These are phyloP conservation scores for Halophytophthora batemanensis DNA, from an alignment of 352 stramenopile genomes.

Conservation along the genomic window DNA sequence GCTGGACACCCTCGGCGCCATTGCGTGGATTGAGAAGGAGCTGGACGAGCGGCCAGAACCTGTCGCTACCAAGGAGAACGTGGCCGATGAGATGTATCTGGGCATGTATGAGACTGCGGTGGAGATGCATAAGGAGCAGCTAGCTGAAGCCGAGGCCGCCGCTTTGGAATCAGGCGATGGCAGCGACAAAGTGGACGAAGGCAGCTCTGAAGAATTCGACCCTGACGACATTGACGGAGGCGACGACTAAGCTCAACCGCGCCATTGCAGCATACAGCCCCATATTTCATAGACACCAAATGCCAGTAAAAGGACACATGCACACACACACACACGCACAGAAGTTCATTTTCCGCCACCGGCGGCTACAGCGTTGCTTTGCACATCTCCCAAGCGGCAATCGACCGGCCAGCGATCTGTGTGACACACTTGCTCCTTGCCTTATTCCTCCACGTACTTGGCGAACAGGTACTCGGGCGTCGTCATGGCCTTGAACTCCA, in stretches of 20 bases:
- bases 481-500: conserved; percentile 99
- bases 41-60: conserved; percentile 46
- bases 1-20: conserved; percentile 78
- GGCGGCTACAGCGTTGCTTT: too few species aligned
- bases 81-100: conserved; percentile 77
- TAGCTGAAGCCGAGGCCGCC: conserved; percentile 34
- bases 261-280: neutral
- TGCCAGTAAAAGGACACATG: too few species aligned
- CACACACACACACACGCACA: conserved; percentile 8
- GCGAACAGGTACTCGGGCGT: conserved; percentile 96
- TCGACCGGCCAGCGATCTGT: too few species aligned
- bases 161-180: conserved; percentile 26
- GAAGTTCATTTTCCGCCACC: conserved; percentile 27
- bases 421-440: neutral
- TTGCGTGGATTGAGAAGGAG: conserved; percentile 84
- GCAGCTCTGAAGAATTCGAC: conserved; percentile 50
- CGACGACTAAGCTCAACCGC: conserved; percentile 25
- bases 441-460: conserved; percentile 92
- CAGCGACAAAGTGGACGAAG: conserved; percentile 33
- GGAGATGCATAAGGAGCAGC: conserved; percentile 81
- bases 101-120: conserved; percentile 86
- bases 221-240: conserved; percentile 54
- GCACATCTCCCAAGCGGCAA: too few species aligned
- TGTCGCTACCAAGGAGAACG: conserved; percentile 49
- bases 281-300: conserved; percentile 13